These are phyloP conservation scores for Sporothrix dimorphospora DNA, from an alignment of 2,329 filamentous ascomycete species.

Conservation along the genomic window DNA sequence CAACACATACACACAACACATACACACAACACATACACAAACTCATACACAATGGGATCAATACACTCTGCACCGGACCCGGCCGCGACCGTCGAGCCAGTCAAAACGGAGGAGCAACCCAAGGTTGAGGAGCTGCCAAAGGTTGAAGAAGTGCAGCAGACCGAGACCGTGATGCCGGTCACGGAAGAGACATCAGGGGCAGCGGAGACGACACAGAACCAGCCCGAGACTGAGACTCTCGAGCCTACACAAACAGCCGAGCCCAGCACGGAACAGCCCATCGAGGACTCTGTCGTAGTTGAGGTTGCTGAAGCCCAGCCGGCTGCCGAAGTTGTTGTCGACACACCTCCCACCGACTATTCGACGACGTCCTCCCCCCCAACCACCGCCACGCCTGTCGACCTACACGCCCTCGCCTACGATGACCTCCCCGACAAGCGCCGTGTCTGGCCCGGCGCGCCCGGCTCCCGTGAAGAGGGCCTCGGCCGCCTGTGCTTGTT, in stretches of 20 bases:
- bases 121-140: not conserved
- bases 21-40: not conserved
- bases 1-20: not conserved
- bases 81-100: not conserved
- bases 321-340: not conserved
- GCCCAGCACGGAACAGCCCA: not conserved
- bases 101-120: not conserved
- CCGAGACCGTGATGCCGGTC: not conserved
- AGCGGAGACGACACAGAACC: not conserved
- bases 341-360: not conserved
- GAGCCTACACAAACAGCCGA: not conserved
- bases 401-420: slow-evolving; percentile 36
- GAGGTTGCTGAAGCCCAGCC: not conserved
- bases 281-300: not conserved
- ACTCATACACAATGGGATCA: slow-evolving; percentile 13
- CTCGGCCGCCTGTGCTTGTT: slow-evolving; percentile 55
- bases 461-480: slow-evolving; percentile 54
- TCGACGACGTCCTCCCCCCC: not conserved
- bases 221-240: not conserved
- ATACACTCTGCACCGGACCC: not conserved
- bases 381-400: not conserved
- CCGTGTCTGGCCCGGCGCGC: slow-evolving; percentile 51
- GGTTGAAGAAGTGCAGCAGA: not conserved
- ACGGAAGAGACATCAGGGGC: not conserved
- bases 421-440: slow-evolving; percentile 53